A percentile compares a stretch with the other conserved stretches of the same genome.
Conservation (phyloP, 1,139 yeast species). For the Scheffersomyces cryptocercus region DNA sequence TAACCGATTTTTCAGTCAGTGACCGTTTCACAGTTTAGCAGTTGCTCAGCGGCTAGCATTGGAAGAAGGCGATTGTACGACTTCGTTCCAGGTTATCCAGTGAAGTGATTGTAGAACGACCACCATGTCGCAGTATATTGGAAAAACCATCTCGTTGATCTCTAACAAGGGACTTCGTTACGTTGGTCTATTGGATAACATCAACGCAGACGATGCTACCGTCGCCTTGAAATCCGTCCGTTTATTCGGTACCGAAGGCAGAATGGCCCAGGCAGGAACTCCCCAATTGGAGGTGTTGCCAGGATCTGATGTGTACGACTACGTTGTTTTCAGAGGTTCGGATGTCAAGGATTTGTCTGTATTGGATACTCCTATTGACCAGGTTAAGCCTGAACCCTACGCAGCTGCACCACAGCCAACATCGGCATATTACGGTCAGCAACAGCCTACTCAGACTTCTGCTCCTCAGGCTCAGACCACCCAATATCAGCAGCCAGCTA, state of each 20-base stretch:
- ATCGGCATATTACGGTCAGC: conserved; percentile 13
- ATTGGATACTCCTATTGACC: conserved; percentile 63
- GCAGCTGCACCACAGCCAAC: conserved; percentile 11
- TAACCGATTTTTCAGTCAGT: too few relatives aligned
- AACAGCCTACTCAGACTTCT: conserved; percentile 12
- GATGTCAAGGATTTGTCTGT: conserved; percentile 91
- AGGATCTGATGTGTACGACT: conserved; percentile 69
- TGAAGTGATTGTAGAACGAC: too few relatives aligned
- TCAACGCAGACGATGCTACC: conserved; percentile 89
- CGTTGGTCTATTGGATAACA: conserved; percentile 82
- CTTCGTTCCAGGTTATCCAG: too few relatives aligned
- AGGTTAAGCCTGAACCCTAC: conserved; percentile 43
- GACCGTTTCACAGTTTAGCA: too few relatives aligned
- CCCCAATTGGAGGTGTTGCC: conserved; percentile 76
- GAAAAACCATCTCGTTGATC: conserved; percentile 86
- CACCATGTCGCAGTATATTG: conserved; percentile 82
- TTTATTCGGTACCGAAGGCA: conserved; percentile 91
- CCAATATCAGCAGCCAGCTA: background rate
- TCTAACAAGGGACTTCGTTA: conserved; percentile 87
- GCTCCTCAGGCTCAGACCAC: conserved; percentile 16
- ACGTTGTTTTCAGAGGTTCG: conserved; percentile 85
- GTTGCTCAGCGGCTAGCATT: too few relatives aligned
- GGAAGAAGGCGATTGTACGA: too few relatives aligned
- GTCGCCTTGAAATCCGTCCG: conserved; percentile 83
- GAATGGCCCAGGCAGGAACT: conserved; percentile 60